Evolutionary conservation across 257 asterid genomes (phyloP).

Genomic region (Pogostemon cablin): DNA sequence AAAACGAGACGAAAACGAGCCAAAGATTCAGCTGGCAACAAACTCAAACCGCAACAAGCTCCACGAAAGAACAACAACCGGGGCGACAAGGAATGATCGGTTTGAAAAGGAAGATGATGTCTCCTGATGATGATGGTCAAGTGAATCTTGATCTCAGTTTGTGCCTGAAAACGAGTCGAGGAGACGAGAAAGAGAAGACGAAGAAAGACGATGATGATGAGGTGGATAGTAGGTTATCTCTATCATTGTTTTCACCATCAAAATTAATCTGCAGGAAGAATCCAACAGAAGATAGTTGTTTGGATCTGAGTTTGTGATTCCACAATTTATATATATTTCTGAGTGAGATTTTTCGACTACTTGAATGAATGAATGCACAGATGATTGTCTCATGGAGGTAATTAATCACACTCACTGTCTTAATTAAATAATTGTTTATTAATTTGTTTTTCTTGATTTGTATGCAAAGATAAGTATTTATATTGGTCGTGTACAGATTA

Average conservation of each 20-base stretch:
- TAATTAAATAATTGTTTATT: conserved; percentile 29
- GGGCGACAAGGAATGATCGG: too few relatives aligned
- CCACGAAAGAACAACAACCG: not conserved
- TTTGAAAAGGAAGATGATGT: conserved; percentile 51
- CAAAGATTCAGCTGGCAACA: conserved; percentile 38
- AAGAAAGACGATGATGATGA: conserved; percentile 33
- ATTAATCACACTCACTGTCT: conserved; percentile 22
- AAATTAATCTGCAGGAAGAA: conserved; percentile 40
- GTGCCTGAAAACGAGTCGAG: conserved; percentile 47
- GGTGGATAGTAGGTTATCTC: conserved; percentile 47
- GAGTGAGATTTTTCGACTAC: conserved; percentile 79
- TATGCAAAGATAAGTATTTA: conserved; percentile 37
- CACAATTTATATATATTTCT: conserved; percentile 41
- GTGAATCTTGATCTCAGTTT: conserved; percentile 70
- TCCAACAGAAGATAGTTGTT: conserved; percentile 36
- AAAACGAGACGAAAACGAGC: conserved; percentile 32
- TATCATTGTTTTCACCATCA: conserved; percentile 62
- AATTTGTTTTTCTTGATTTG: conserved; percentile 38
- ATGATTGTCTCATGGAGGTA: conserved; percentile 46
- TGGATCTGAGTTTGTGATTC: conserved; percentile 85
- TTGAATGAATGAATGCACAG: conserved; percentile 43
- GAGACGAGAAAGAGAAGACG: conserved; percentile 27
- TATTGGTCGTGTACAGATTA: conserved; percentile 9
- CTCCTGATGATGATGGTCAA: conserved; percentile 4
- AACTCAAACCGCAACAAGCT: conserved; percentile 28